phyloP scores from a whole-genome alignment of 208 protist species.

The Crithidia bombi region DNA sequence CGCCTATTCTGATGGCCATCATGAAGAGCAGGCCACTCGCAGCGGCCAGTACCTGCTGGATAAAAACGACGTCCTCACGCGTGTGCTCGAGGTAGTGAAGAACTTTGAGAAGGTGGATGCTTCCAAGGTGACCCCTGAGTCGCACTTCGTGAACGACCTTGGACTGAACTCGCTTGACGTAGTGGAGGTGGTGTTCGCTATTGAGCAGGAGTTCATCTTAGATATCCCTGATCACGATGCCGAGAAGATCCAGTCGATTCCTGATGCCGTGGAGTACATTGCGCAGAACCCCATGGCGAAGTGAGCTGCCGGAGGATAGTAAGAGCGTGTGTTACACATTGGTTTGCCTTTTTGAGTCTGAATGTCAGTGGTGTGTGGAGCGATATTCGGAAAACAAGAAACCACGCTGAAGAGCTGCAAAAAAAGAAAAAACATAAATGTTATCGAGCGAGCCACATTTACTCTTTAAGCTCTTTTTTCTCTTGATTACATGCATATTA shows the following conservation, averaged over 20 bases:
- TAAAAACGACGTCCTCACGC: slow-evolving; percentile 94
- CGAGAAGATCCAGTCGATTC: slow-evolving; percentile 94
- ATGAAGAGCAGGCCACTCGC: slow-evolving; percentile 66
- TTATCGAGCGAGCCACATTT: background rate
- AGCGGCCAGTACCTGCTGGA: slow-evolving; percentile 91
- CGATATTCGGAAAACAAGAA: background rate
- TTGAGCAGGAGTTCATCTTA: slow-evolving; percentile 96
- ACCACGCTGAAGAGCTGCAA: no score
- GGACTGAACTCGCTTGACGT: slow-evolving; percentile 96
- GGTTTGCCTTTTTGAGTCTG: background rate
- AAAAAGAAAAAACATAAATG: no score
- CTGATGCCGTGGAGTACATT: slow-evolving; percentile 95
- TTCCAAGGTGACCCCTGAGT: slow-evolving; percentile 89
- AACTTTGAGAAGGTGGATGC: slow-evolving; percentile 97
- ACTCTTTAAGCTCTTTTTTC: background rate
- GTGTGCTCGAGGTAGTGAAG: slow-evolving; percentile 95
- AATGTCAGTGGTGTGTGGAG: background rate
- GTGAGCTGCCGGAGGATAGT: slow-evolving; percentile 51
- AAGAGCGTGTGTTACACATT: background rate
- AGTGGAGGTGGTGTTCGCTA: slow-evolving; percentile 95
- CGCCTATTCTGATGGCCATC: slow-evolving; percentile 63
- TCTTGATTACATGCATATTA: slow-evolving; percentile 19
- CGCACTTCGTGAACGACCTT: slow-evolving; percentile 96
- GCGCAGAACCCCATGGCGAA: slow-evolving; percentile 95
- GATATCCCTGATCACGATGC: slow-evolving; percentile 97